Evolutionary conservation across 2,329 filamentous ascomycete genomes (phyloP).

Genomic region (Aureobasidium sp.): DNA sequence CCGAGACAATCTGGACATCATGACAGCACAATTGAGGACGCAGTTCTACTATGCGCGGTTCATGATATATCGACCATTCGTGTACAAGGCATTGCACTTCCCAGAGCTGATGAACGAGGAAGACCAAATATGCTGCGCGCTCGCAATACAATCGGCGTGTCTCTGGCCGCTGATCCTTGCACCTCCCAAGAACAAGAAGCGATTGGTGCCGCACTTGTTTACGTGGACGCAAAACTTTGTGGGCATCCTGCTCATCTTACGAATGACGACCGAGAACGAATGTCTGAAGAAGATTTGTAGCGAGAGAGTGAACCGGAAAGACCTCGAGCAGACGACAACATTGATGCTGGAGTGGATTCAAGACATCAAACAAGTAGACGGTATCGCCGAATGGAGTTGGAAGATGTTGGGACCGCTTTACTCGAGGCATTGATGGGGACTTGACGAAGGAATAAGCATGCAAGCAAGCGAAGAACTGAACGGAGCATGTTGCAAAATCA

Average conservation of each 20-base stretch:
- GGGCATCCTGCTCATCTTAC: constrained; percentile 51
- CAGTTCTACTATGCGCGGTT: constrained; percentile 55
- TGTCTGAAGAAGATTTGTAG: constrained; percentile 46
- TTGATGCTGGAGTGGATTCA: constrained; percentile 54
- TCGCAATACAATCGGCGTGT: constrained; percentile 51
- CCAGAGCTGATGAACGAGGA: constrained; percentile 48
- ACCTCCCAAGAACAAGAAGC: constrained; percentile 51
- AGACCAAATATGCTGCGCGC: constrained; percentile 49
- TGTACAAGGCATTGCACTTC: constrained; percentile 55
- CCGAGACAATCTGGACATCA: constrained; percentile 49
- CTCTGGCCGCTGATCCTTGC: constrained; percentile 55
- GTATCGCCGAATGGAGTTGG: constrained; percentile 52
- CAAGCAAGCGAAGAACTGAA: neutral
- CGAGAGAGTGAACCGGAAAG: constrained; percentile 41
- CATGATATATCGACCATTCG: constrained; percentile 51
- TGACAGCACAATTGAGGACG: constrained; percentile 51
- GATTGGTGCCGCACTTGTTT: constrained; percentile 52
- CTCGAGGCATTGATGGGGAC: neutral
- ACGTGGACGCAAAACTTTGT: constrained; percentile 58
- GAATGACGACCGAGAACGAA: constrained; percentile 47
- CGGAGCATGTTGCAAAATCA: too few species aligned
- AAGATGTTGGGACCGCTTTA: constrained; percentile 43
- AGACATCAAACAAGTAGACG: constrained; percentile 50
- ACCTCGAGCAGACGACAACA: constrained; percentile 45
- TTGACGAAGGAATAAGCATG: neutral